phyloP scores from a whole-genome alignment of 116 monocot genomes.

The Cymodocea nodosa region DNA sequence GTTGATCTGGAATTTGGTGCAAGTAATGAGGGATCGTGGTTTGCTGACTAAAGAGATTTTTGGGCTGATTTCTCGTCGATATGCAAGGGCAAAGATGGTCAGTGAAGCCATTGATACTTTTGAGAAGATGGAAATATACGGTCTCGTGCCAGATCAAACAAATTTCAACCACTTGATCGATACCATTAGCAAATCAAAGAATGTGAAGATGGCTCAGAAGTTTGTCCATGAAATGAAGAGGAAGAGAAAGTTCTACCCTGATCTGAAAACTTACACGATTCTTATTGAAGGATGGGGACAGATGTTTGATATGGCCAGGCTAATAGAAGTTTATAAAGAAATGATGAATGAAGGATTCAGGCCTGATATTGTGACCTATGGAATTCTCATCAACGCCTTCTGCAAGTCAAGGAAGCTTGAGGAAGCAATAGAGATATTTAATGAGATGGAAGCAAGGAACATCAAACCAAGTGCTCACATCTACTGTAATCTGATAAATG shows the following conservation, averaged over 20 bases:
- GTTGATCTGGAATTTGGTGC: slow-evolving; percentile 67
- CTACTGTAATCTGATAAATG: slow-evolving; percentile 75
- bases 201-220: slow-evolving; percentile 49
- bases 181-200: slow-evolving; percentile 58
- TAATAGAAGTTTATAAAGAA: slow-evolving; percentile 48
- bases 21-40: slow-evolving; percentile 35
- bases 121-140: slow-evolving; percentile 53
- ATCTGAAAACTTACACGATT: slow-evolving; percentile 77
- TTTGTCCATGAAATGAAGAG: slow-evolving; percentile 49
- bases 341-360: slow-evolving; percentile 52
- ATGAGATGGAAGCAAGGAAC: slow-evolving; percentile 43
- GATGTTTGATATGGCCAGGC: slow-evolving; percentile 19
- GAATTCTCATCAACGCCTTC: slow-evolving; percentile 61
- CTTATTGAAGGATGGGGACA: slow-evolving; percentile 87
- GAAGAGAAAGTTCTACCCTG: slow-evolving; percentile 45
- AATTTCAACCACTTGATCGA: slow-evolving; percentile 73
- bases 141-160: slow-evolving; percentile 33
- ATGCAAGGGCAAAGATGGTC: slow-evolving; percentile 65
- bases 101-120: slow-evolving; percentile 63
- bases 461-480: slow-evolving; percentile 69
- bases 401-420: slow-evolving; percentile 52
- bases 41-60: slow-evolving; percentile 60
- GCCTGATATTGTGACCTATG: slow-evolving; percentile 79
- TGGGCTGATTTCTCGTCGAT: slow-evolving; percentile 46
- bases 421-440: slow-evolving; percentile 50